Percentiles rank a stretch among this genome's conserved stretches.
Evolutionary conservation across 441 rosid species (phyloP).

Genomic region (Geranium incanum): DNA sequence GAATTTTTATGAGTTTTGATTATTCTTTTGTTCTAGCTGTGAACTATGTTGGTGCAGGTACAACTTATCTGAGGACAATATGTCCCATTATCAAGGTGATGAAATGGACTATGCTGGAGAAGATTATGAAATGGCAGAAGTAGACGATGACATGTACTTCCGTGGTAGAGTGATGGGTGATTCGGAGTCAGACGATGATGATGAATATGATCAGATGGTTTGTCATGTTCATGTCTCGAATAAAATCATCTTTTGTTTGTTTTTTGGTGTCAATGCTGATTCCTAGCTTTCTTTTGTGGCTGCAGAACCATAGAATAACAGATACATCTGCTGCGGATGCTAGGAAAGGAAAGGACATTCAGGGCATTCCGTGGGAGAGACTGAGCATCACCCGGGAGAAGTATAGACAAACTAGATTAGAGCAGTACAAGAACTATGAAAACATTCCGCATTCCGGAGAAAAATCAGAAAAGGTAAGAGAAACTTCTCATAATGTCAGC

Average conservation of each 20-base stretch:
- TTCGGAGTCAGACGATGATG: slow-evolving; percentile 20
- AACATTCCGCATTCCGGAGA: slow-evolving; percentile 44
- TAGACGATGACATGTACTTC: slow-evolving; percentile 31
- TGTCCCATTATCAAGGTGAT: slow-evolving; percentile 16
- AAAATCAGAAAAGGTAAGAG: slow-evolving; percentile 33
- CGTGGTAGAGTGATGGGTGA: slow-evolving; percentile 26
- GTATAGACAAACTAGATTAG: slow-evolving; percentile 50
- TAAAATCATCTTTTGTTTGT: too few species aligned
- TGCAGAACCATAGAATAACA: slow-evolving; percentile 41
- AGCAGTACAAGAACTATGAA: slow-evolving; percentile 55
- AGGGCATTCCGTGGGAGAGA: slow-evolving; percentile 65
- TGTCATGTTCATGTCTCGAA: neutral
- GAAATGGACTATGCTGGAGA: slow-evolving; percentile 36
- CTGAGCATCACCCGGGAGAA: slow-evolving; percentile 46
- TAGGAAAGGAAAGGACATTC: slow-evolving; percentile 52
- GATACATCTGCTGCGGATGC: slow-evolving; percentile 59
- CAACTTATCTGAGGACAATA: neutral
- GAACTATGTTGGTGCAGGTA: neutral
- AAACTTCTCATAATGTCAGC: neutral
- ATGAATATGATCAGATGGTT: slow-evolving; percentile 32
- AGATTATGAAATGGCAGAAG: slow-evolving; percentile 33
- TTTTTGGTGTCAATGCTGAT: too few species aligned
- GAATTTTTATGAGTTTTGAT: too few species aligned
- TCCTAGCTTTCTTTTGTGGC: too few species aligned
- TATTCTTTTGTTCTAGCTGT: too few species aligned